Percentiles rank a stretch among this genome's conserved stretches.
These are phyloP conservation scores for Macrolepiota dolichaula DNA, from an alignment of 768 basidiomycete genomes.

Conservation along the genomic window DNA sequence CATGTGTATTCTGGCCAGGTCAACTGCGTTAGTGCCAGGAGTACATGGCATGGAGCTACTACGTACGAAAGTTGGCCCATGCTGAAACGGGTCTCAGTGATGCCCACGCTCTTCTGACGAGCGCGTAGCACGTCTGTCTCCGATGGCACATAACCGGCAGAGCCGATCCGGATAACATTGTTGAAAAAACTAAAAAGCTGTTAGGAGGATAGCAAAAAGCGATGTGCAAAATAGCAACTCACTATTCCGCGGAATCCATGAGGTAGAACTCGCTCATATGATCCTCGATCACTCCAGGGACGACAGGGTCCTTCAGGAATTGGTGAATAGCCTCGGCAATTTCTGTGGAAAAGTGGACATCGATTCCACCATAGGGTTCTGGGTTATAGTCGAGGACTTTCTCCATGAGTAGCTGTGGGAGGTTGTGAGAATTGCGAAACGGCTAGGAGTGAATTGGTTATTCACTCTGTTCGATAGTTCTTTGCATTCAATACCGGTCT, in stretches of 20 bases:
- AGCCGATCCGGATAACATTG: constrained; percentile 80
- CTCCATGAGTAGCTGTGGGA: constrained; percentile 41
- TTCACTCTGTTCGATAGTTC: constrained; percentile 61
- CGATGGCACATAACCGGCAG: constrained; percentile 77
- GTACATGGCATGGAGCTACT: neutral
- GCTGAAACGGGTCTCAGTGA: constrained; percentile 81
- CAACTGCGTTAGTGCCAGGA: neutral
- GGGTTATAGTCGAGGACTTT: constrained; percentile 60
- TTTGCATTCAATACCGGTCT: constrained; percentile 76
- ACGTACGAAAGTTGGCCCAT: constrained; percentile 65
- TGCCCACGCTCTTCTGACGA: constrained; percentile 87
- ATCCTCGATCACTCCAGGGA: constrained; percentile 49
- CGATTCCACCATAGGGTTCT: constrained; percentile 35
- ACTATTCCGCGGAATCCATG: constrained; percentile 95
- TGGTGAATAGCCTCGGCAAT: constrained; percentile 67
- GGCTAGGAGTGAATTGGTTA: neutral
- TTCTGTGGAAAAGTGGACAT: constrained; percentile 49
- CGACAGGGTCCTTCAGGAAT: constrained; percentile 69
- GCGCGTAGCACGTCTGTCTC: constrained; percentile 86
- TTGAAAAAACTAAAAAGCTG: constrained; percentile 70
- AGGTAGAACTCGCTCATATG: constrained; percentile 80
- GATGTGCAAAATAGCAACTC: constrained; percentile 26
- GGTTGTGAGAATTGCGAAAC: neutral
- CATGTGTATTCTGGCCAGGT: constrained; percentile 52
- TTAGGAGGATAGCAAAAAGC: neutral